These are phyloP conservation scores for Lentinula aciculospora DNA, from an alignment of 768 basidiomycete species.

Conservation along the genomic window DNA sequence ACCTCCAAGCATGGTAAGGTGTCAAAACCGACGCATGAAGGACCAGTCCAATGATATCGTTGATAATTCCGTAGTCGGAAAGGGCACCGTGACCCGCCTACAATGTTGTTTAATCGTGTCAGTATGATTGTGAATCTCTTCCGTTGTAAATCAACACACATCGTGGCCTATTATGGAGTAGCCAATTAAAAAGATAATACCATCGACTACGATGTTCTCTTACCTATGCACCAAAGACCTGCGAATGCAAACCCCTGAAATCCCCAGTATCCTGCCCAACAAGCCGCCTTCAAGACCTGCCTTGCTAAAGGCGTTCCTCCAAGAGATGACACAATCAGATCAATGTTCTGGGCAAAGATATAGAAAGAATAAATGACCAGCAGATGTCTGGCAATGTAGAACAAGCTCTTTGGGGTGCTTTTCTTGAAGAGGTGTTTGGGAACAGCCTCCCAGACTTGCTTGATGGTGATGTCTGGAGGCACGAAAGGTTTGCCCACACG, in stretches of 20 bases:
- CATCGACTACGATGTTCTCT: background rate
- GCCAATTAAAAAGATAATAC: background rate
- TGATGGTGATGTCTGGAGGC: conserved; percentile 33
- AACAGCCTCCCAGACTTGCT: conserved; percentile 41
- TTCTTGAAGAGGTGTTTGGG: conserved; percentile 41
- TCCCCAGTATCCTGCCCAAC: conserved; percentile 46
- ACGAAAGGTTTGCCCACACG: conserved; percentile 32
- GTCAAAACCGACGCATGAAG: conserved; percentile 45
- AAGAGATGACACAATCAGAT: conserved; percentile 7
- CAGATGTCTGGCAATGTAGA: conserved; percentile 38
- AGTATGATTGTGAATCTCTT: background rate
- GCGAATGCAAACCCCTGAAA: conserved; percentile 44
- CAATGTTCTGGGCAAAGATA: conserved; percentile 31
- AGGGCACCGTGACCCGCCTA: conserved; percentile 48
- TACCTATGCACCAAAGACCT: conserved; percentile 40
- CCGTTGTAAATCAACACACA: too few species aligned
- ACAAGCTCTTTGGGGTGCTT: conserved; percentile 36
- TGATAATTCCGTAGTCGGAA: conserved; percentile 31
- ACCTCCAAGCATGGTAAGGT: conserved; percentile 62
- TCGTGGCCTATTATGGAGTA: conserved; percentile 33
- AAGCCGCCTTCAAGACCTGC: conserved; percentile 15
- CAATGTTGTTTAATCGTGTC: background rate
- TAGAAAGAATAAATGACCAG: conserved; percentile 32
- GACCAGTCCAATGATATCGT: conserved; percentile 30
- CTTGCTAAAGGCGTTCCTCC: conserved; percentile 6